These are phyloP conservation scores for Immersiporthe knoxdaviesiana DNA, from an alignment of 2,329 filamentous ascomycete species.

Conservation along the genomic window DNA sequence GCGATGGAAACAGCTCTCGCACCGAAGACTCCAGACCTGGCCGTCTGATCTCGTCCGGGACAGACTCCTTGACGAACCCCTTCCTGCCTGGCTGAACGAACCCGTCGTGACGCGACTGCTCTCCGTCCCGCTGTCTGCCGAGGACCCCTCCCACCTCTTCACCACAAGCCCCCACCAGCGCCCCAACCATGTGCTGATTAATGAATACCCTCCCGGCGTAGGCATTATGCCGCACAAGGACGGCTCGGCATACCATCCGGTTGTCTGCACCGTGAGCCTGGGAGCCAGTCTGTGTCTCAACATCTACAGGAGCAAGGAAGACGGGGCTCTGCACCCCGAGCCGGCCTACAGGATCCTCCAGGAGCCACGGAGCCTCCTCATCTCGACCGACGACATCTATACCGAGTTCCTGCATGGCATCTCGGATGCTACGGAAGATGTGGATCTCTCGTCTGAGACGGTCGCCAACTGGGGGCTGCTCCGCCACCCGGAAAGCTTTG, in stretches of 20 bases:
- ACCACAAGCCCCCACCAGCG: constrained; percentile 68
- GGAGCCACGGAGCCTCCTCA: constrained; percentile 78
- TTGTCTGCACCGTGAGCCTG: constrained; percentile 90
- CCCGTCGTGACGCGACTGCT: constrained; percentile 68
- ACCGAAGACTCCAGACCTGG: constrained; percentile 87
- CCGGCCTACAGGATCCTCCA: constrained; percentile 70
- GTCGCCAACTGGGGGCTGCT: constrained; percentile 76
- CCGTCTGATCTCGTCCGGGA: constrained; percentile 81
- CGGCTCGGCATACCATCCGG: constrained; percentile 80
- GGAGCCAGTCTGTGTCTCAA: constrained; percentile 78
- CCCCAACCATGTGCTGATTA: constrained; percentile 92
- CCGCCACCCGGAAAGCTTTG: constrained; percentile 50
- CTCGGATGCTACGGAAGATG: constrained; percentile 66
- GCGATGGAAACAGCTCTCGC: constrained; percentile 85
- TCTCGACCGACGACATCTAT: constrained; percentile 72
- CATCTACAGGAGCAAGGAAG: constrained; percentile 66
- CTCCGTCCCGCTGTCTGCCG: constrained; percentile 48
- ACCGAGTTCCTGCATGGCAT: constrained; percentile 77
- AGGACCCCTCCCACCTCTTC: constrained; percentile 47
- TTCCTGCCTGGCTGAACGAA: constrained; percentile 75
- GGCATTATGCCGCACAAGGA: constrained; percentile 99
- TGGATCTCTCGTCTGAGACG: constrained; percentile 61
- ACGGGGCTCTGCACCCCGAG: constrained; percentile 57
- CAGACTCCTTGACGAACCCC: constrained; percentile 71
- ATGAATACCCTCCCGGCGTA: constrained; percentile 84